phyloP scores from a whole-genome alignment of 2,329 filamentous ascomycete species.

The Bretziella fagacearum region DNA sequence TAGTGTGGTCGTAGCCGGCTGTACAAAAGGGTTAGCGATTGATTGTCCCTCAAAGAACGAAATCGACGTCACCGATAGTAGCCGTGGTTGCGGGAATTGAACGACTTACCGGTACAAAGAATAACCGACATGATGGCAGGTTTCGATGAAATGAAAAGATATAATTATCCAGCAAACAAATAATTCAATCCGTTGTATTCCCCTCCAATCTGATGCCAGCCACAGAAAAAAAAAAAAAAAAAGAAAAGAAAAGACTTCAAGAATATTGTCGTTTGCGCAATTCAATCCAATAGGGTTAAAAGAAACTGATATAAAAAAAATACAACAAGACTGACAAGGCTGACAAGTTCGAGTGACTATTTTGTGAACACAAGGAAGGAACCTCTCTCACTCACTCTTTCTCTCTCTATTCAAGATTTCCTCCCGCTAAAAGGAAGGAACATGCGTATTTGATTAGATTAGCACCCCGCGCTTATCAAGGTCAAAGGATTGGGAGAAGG shows the following conservation, averaged over 20 bases:
- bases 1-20: constrained; percentile 48
- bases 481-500: not conserved
- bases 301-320: not conserved
- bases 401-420: not conserved
- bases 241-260: constrained; percentile 5
- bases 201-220: not conserved
- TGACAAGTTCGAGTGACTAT: too few species aligned
- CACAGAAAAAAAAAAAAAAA: not conserved
- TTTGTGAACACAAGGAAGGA: not conserved
- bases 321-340: not conserved
- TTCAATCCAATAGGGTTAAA: not conserved
- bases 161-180: not conserved
- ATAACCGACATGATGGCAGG: constrained; percentile 38
- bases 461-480: not conserved
- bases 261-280: too few species aligned
- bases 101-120: constrained; percentile 41
- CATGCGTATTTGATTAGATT: not conserved
- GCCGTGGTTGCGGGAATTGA: too few species aligned
- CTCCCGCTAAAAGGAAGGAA: not conserved
- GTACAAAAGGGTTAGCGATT: not conserved
- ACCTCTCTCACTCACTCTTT: not conserved
- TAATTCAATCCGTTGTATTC: too few species aligned
- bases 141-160: not conserved
- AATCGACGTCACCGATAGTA: too few species aligned
- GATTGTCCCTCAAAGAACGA: too few species aligned